Evolutionary conservation across 305 asterid species (phyloP).

Genomic region (Fraxinus floribunda): DNA sequence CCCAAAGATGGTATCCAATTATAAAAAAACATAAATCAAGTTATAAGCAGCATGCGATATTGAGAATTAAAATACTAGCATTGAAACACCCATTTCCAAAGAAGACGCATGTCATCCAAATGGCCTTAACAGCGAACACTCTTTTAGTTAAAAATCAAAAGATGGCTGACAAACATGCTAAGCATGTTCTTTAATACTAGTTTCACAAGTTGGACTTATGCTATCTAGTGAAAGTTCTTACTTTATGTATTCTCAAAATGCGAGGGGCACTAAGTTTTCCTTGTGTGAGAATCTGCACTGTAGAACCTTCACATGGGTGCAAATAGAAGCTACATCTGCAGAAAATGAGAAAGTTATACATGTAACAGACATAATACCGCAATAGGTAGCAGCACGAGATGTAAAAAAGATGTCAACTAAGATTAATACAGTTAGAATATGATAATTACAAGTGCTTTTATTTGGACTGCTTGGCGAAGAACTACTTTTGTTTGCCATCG

Average conservation of each 20-base stretch:
- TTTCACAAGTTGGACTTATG: conserved; percentile 10
- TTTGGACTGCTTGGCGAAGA: neutral
- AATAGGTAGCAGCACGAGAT: neutral
- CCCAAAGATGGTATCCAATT: neutral
- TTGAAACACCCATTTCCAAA: neutral
- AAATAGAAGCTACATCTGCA: conserved; percentile 94
- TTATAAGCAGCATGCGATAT: neutral
- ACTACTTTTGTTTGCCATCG: neutral
- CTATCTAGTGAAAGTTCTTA: conserved; percentile 35
- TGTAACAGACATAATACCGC: conserved; percentile 8
- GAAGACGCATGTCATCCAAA: neutral
- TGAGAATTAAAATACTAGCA: conserved; percentile 1
- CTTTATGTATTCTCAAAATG: conserved; percentile 89
- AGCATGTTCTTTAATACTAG: conserved; percentile 10
- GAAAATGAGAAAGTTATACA: conserved; percentile 27
- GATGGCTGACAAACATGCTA: conserved; percentile 4
- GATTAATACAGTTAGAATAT: neutral
- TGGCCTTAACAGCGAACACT: neutral
- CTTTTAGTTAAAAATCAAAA: conserved; percentile 8
- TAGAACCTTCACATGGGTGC: conserved; percentile 86
- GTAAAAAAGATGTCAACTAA: neutral
- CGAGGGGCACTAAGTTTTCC: conserved; percentile 98
- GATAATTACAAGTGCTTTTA: neutral
- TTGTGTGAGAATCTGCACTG: conserved; percentile 72
- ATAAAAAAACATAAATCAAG: neutral